Base-by-base conservation (phyloP, 2,329 filamentous ascomycete genomes). In the Uncinocarpus reesii region DNA sequence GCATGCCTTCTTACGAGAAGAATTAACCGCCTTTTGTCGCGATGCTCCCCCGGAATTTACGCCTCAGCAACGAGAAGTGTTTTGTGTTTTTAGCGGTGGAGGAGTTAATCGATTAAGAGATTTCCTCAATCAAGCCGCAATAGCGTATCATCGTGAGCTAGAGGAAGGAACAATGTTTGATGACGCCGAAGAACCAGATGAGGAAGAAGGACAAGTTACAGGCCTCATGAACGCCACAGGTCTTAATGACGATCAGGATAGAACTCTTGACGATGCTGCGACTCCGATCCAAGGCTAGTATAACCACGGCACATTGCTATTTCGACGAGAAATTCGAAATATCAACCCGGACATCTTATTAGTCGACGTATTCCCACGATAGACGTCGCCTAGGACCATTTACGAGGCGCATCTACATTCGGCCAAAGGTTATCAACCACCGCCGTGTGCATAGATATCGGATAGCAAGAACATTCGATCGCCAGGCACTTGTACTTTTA, bases 21-120 rank as follows among this genome's bases (percentile, higher is more conserved):
- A 95, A 56, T 77, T 96, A 24, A 83, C 87, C 46, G 72, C 75
- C 4, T 96, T 87, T 64, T 96, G 92, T 62, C 81, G 92, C 53
- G 81, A 85, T 57, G 87, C 92, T 1, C 92, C 92, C 31, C 68
- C 76, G 51, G 92, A 96, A 66, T 98, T 98, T 63, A 96, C 89
- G 15, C 84, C 90, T 40, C 88, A 95, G 61, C 92, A 98, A 65
- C 81, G 92, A 53, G 83, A 90, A 45, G 87, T 96, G 6, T 98
- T 98, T 63, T 98, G 92, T 61, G 92, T 98, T 47, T 98, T 98
- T 65, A 95, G 89, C 1, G 90, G 92, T 4, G 76, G 79, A 21
- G 89, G 89, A 48, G 90, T 98, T 1, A 72, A 73, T 35, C 78
- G 79, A 34, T 78, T 98, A 21, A 83, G 90, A 35, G 76, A 82